Evolutionary conservation across 2,329 filamentous ascomycete species (phyloP).

Genomic region (Trichoderma sp.): DNA sequence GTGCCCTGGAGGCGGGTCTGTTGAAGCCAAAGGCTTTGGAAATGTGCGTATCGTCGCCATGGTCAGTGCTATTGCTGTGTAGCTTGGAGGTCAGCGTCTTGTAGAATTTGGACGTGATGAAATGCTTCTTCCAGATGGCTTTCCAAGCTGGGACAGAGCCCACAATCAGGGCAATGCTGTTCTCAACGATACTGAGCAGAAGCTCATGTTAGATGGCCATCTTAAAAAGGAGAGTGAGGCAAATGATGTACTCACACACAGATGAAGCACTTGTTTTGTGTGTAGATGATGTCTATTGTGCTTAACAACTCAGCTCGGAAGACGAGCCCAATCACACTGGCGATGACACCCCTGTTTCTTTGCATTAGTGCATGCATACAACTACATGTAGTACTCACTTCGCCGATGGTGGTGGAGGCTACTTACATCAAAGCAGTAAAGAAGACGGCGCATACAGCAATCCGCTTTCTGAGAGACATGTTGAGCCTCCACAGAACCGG

Average conservation of each 20-base stretch:
- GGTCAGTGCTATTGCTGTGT: not conserved
- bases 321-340: not conserved
- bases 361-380: not conserved
- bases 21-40: not conserved
- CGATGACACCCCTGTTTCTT: not conserved
- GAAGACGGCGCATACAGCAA: slow-evolving; percentile 27
- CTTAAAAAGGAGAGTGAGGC: not conserved
- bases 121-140: not conserved
- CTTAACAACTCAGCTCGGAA: not conserved
- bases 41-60: not conserved
- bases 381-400: not conserved
- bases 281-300: not conserved
- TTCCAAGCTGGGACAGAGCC: slow-evolving; percentile 28
- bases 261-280: not conserved
- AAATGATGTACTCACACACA: slow-evolving; percentile 10
- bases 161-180: slow-evolving; percentile 28
- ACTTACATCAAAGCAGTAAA: slow-evolving; percentile 27
- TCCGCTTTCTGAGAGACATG: slow-evolving; percentile 11
- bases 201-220: not conserved
- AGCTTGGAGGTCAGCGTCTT: not conserved
- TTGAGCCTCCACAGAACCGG: slow-evolving; percentile 24
- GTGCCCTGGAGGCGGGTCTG: not conserved
- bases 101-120: not conserved
- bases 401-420: not conserved
- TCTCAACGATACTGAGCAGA: slow-evolving; percentile 26